Percentiles rank a stretch among this genome's conserved stretches.
Evolutionary conservation across 768 basidiomycete genomes (phyloP).

Genomic region (Lyophyllum atratum): DNA sequence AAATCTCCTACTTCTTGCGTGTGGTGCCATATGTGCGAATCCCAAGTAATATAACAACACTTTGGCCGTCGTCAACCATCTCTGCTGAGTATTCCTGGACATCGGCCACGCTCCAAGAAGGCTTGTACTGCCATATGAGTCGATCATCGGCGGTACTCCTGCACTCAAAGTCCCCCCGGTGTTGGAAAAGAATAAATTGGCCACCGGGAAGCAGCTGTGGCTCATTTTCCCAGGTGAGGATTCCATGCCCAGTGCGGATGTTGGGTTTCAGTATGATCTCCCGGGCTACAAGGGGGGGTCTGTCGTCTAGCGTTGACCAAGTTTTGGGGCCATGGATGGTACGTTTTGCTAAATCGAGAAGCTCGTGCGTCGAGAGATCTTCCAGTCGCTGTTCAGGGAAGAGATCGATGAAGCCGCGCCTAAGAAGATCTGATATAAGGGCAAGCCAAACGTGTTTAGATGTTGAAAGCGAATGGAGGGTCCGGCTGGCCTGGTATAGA

Average conservation of each 20-base stretch:
- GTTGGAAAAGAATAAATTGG: not conserved
- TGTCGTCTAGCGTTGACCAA: not conserved
- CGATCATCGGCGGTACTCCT: too few species aligned
- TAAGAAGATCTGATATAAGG: not conserved
- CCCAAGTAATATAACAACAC: not conserved
- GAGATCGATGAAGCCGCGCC: constrained; percentile 9
- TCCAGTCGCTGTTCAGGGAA: not conserved
- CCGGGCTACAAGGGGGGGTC: not conserved
- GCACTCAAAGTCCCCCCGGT: not conserved
- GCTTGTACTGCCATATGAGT: not conserved
- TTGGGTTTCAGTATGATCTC: not conserved
- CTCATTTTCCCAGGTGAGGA: not conserved
- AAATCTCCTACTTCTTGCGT: not conserved
- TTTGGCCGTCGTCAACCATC: not conserved
- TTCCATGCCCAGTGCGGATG: not conserved
- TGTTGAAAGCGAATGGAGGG: constrained; percentile 43
- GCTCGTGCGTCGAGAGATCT: not conserved
- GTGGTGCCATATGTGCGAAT: not conserved
- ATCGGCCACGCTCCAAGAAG: not conserved
- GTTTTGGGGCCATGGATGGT: not conserved
- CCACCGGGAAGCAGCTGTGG: not conserved
- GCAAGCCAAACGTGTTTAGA: constrained; percentile 28
- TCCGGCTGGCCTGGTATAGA: not conserved
- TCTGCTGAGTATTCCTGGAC: not conserved
- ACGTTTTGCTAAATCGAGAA: constrained; percentile 7